phyloP scores from a whole-genome alignment of 306 rosid genomes.

The Cicer arietinum region DNA sequence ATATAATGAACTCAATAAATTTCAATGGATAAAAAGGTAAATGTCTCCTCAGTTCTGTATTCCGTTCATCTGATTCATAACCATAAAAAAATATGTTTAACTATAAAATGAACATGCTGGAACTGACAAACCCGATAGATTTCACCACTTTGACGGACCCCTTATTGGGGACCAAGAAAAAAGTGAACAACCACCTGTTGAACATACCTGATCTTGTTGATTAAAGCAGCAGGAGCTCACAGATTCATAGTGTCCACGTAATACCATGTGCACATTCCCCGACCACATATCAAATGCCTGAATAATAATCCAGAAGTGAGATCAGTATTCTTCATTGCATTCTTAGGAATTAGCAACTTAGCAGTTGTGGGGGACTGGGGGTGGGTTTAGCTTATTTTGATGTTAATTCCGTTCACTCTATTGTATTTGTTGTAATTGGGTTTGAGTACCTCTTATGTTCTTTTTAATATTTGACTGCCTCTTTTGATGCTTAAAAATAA shows the following conservation, averaged over 20 bases:
- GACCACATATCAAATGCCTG: conserved; percentile 93
- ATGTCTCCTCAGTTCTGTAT: conserved; percentile 17
- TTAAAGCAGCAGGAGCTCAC: conserved; percentile 88
- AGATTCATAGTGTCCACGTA: conserved; percentile 84
- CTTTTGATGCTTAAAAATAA: conserved; percentile 15
- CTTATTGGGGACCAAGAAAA: conserved; percentile 25
- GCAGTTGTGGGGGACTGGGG: not conserved
- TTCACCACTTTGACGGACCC: conserved; percentile 30
- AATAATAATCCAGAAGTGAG: conserved; percentile 47
- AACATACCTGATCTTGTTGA: conserved; percentile 78
- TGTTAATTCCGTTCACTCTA: not conserved
- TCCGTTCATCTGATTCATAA: conserved; percentile 42
- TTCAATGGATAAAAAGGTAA: not conserved
- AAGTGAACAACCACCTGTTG: conserved; percentile 18
- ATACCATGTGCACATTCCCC: conserved; percentile 64
- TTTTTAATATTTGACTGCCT: not conserved
- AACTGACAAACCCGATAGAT: conserved; percentile 5
- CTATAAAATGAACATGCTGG: conserved; percentile 23
- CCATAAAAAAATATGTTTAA: not conserved
- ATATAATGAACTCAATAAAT: conserved; percentile 23
- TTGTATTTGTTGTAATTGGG: not conserved
- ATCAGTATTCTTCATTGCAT: conserved; percentile 35
- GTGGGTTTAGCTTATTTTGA: not conserved
- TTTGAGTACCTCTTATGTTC: not conserved
- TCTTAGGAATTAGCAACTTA: not conserved